These are phyloP conservation scores for Turritis glabra DNA, from an alignment of 345 rosid genomes.

Conservation along the genomic window DNA sequence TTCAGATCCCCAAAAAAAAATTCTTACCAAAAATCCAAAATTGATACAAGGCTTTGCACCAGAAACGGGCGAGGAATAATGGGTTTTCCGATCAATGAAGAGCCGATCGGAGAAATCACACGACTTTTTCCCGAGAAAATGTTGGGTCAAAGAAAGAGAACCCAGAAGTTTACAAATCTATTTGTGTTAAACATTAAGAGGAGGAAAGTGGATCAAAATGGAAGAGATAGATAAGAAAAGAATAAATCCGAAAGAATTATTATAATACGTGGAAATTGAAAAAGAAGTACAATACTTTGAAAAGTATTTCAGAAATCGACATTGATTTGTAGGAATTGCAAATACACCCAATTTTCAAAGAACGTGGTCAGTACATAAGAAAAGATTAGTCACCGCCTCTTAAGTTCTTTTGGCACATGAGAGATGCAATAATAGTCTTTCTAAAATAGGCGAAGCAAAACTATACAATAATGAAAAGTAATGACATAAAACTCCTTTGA, in stretches of 20 bases:
- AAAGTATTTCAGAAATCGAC: not conserved
- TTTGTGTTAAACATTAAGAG: constrained; percentile 6
- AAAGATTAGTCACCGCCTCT: no score
- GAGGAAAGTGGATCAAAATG: constrained; percentile 13
- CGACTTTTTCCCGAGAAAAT: constrained; percentile 19
- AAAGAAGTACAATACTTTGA: not conserved
- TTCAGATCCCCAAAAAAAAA: constrained; percentile 8
- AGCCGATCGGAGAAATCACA: constrained; percentile 1
- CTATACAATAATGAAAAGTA: no score
- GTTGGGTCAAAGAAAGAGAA: constrained; percentile 40
- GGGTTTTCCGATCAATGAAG: not conserved
- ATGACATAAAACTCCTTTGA: no score
- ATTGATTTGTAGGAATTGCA: not conserved
- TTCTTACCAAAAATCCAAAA: constrained; percentile 15
- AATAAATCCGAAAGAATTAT: not conserved
- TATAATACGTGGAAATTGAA: not conserved
- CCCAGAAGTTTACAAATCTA: not conserved
- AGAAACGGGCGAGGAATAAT: constrained; percentile 1
- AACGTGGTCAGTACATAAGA: no score
- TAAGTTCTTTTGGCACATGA: no score
- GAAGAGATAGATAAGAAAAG: constrained; percentile 18
- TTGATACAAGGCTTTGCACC: not conserved
- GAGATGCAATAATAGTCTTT: no score
- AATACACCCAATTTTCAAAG: not conserved
- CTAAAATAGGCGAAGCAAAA: no score